Conservation (phyloP, 169 alveolate genomes). For the Theileria luwenshuni region DNA sequence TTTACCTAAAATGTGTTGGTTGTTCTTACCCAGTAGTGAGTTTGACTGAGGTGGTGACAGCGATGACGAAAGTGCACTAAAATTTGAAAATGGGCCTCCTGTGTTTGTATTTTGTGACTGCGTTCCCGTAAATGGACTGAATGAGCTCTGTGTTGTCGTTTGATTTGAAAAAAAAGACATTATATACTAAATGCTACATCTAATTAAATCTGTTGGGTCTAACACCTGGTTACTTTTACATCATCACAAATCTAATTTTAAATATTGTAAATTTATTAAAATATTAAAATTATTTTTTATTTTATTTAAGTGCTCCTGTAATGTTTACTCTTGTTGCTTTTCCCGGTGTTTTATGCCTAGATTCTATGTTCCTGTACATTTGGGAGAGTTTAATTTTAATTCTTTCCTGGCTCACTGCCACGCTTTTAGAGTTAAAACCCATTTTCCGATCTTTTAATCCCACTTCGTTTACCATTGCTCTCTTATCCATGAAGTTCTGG, state of each 20-base stretch:
- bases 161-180: constrained; percentile 22
- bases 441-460: constrained; percentile 53
- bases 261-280: constrained; percentile 7
- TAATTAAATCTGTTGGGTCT: not conserved
- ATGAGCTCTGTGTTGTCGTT: constrained; percentile 21
- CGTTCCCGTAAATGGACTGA: constrained; percentile 22
- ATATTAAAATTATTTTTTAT: no score
- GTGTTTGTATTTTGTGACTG: constrained; percentile 12
- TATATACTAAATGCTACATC: not conserved
- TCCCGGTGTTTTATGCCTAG: constrained; percentile 49
- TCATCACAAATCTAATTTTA: constrained; percentile 2
- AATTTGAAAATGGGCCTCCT: not conserved
- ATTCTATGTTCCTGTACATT: constrained; percentile 53
- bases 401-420: constrained; percentile 55
- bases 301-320: constrained; percentile 37
- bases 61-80: not conserved
- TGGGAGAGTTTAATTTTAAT: constrained; percentile 59
- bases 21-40: constrained; percentile 1
- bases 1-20: not conserved
- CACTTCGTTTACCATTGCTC: constrained; percentile 19
- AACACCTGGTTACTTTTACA: no score
- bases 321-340: constrained; percentile 62
- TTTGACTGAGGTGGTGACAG: not conserved
- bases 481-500: constrained; percentile 7
- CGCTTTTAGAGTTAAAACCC: constrained; percentile 20